Evolutionary conservation across 345 rosid species (phyloP).

Genomic region (Melaleuca quinquenervia): DNA sequence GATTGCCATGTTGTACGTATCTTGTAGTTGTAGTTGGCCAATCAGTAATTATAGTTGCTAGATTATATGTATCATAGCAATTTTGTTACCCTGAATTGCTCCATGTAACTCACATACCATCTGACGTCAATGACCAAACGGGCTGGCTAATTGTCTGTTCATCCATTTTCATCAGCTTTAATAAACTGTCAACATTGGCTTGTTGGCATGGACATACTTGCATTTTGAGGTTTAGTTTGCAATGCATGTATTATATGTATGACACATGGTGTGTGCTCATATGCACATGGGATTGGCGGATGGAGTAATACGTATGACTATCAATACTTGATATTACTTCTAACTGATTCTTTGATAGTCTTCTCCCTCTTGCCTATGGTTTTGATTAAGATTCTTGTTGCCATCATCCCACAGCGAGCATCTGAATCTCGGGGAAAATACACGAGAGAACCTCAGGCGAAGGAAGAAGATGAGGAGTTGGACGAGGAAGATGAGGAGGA

Average conservation of each 20-base stretch:
- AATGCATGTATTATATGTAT: neutral
- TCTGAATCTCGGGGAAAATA: conserved; percentile 31
- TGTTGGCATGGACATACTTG: neutral
- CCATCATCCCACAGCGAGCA: conserved; percentile 7
- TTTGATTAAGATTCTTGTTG: neutral
- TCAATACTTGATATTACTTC: neutral
- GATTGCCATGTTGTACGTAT: neutral
- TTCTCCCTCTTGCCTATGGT: neutral
- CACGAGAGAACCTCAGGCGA: conserved; percentile 13
- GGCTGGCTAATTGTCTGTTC: neutral
- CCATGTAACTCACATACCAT: neutral
- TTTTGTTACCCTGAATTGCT: neutral
- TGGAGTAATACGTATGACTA: neutral
- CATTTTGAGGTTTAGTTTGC: neutral
- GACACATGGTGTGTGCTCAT: neutral
- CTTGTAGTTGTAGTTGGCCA: neutral
- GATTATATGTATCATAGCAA: neutral
- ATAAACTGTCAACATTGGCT: neutral
- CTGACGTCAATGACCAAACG: neutral
- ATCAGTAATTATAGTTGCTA: neutral
- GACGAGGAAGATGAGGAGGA: conserved; percentile 50
- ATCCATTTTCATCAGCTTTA: neutral
- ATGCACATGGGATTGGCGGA: neutral
- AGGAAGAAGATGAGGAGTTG: conserved; percentile 36
- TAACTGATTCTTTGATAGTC: neutral